Conservation (phyloP, 1,284 basidiomycete genomes). For the Xerocomus nothofagi region DNA sequence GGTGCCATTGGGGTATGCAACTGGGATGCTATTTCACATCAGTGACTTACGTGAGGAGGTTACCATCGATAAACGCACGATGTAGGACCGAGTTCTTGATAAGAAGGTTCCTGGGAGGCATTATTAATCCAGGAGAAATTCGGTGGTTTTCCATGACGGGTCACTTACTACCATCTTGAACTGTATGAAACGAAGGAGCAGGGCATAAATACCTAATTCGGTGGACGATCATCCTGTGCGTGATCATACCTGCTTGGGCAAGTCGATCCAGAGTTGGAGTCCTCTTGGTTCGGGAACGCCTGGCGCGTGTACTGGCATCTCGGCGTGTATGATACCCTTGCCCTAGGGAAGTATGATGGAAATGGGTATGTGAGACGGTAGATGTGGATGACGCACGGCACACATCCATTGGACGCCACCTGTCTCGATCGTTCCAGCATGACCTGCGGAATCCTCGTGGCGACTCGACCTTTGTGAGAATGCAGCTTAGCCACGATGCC, state of each 20-base stretch:
- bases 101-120: constrained; percentile 58
- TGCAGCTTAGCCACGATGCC: background rate
- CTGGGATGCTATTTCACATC: constrained; percentile 57
- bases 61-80: constrained; percentile 40
- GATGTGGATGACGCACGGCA: constrained; percentile 52
- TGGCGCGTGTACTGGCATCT: constrained; percentile 82
- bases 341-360: constrained; percentile 23
- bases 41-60: constrained; percentile 1
- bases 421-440: constrained; percentile 76
- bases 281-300: constrained; percentile 73
- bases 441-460: constrained; percentile 93
- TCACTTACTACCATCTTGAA: constrained; percentile 77
- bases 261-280: constrained; percentile 92
- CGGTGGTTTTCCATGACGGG: background rate
- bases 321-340: constrained; percentile 76
- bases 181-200: constrained; percentile 36
- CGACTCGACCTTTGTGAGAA: constrained; percentile 52
- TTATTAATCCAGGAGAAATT: background rate
- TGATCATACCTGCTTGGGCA: constrained; percentile 67
- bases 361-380: background rate
- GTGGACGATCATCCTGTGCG: background rate
- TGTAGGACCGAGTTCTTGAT: constrained; percentile 71
- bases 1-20: constrained; percentile 68
- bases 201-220: constrained; percentile 15
- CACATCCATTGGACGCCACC: constrained; percentile 97